Conservation (phyloP, 2,329 filamentous ascomycete genomes). For the Trichoderma arundinaceum region DNA sequence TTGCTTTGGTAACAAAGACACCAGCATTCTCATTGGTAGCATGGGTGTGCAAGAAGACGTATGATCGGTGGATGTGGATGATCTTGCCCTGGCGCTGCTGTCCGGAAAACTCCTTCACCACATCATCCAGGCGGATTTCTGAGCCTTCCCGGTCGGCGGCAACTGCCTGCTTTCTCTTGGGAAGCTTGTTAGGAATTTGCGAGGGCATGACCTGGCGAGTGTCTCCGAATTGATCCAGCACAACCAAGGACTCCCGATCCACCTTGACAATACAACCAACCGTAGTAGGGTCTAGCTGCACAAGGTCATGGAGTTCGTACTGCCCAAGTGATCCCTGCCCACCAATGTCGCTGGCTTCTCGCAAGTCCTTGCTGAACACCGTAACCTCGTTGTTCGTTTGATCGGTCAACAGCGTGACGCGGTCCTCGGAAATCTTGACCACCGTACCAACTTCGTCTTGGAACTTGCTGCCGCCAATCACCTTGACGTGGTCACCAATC, state of each 20-base stretch:
- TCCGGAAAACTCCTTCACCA: slow-evolving; percentile 86
- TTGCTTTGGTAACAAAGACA: slow-evolving; percentile 85
- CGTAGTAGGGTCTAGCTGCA: slow-evolving; percentile 90
- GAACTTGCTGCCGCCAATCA: slow-evolving; percentile 93
- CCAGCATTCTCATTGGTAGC: slow-evolving; percentile 84
- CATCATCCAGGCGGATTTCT: slow-evolving; percentile 90
- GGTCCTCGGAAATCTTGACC: slow-evolving; percentile 88
- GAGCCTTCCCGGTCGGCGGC: slow-evolving; percentile 92
- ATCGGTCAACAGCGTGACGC: slow-evolving; percentile 90
- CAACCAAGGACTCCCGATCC: slow-evolving; percentile 87
- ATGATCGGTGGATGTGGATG: slow-evolving; percentile 92
- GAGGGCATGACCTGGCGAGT: slow-evolving; percentile 84
- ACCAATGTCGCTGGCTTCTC: slow-evolving; percentile 90
- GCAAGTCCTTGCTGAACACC: slow-evolving; percentile 95
- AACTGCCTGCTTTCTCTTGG: slow-evolving; percentile 80
- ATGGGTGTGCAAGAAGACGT: slow-evolving; percentile 86
- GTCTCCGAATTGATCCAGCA: slow-evolving; percentile 89
- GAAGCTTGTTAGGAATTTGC: slow-evolving; percentile 88
- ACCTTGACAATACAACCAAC: slow-evolving; percentile 95
- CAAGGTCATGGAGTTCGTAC: slow-evolving; percentile 89
- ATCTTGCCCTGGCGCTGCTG: slow-evolving; percentile 88
- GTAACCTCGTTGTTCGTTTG: slow-evolving; percentile 93
- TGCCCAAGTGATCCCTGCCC: slow-evolving; percentile 84
- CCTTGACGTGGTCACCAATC: slow-evolving; percentile 96
- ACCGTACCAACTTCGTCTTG: slow-evolving; percentile 97